Conservation (phyloP, 2,329 filamentous ascomycete genomes). For the Emmonsia crescens region DNA sequence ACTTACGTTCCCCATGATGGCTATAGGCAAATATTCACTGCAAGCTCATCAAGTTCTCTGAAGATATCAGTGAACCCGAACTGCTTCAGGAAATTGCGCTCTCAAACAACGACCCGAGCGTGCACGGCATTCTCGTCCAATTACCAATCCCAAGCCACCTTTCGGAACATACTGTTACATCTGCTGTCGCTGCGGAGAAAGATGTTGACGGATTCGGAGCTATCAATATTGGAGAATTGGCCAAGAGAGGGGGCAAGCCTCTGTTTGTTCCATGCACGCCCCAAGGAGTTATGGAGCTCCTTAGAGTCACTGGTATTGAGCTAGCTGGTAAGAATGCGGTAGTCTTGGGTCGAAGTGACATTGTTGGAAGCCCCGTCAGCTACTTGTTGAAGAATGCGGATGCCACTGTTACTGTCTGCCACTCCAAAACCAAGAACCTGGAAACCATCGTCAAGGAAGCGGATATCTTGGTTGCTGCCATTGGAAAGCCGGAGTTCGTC, state of each 20-base stretch:
- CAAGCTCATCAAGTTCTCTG: conserved; percentile 72
- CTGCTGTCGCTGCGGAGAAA: conserved; percentile 82
- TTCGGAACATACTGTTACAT: conserved; percentile 82
- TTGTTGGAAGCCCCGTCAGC: conserved; percentile 93
- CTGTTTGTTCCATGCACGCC: conserved; percentile 92
- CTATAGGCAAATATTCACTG: conserved; percentile 78
- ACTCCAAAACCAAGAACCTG: conserved; percentile 72
- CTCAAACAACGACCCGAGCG: conserved; percentile 73
- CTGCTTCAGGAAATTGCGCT: conserved; percentile 69
- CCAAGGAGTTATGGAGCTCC: conserved; percentile 89
- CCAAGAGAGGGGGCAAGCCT: conserved; percentile 84
- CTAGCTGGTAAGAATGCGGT: conserved; percentile 86
- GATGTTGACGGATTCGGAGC: conserved; percentile 97
- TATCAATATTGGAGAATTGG: conserved; percentile 88
- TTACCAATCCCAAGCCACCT: conserved; percentile 81
- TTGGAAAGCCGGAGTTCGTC: conserved; percentile 77
- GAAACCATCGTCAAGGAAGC: conserved; percentile 66
- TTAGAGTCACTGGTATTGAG: conserved; percentile 73
- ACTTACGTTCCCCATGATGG: conserved; percentile 6
- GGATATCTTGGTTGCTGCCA: conserved; percentile 84
- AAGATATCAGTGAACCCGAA: conserved; percentile 71
- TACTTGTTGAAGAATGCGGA: conserved; percentile 91
- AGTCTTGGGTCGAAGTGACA: conserved; percentile 88
- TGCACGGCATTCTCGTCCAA: conserved; percentile 92
- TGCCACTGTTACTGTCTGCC: conserved; percentile 92